These are phyloP conservation scores for Vigna trinervia DNA, from an alignment of 306 rosid genomes.

Conservation along the genomic window DNA sequence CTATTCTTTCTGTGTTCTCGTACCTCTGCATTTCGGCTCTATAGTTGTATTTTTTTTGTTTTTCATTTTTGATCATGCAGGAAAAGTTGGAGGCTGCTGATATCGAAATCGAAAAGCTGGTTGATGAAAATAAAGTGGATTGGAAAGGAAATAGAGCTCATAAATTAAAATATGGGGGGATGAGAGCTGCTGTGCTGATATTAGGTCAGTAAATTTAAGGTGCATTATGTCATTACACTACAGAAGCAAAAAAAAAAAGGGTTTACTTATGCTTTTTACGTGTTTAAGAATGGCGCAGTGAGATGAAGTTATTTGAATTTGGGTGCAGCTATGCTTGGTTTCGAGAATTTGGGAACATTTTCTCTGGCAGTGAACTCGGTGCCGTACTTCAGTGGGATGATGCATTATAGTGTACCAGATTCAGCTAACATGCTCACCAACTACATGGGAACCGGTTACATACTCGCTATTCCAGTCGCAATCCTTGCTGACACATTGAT, in stretches of 20 bases:
- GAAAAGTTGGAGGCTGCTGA: constrained; percentile 51
- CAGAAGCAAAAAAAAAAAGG: background rate
- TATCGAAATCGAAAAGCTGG: constrained; percentile 6
- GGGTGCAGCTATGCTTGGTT: constrained; percentile 61
- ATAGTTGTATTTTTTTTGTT: background rate
- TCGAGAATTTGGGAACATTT: constrained; percentile 78
- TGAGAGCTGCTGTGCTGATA: constrained; percentile 56
- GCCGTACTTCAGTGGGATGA: constrained; percentile 66
- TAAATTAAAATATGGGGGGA: constrained; percentile 78
- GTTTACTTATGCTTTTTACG: background rate
- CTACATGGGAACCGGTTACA: constrained; percentile 73
- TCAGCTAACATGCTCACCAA: constrained; percentile 89
- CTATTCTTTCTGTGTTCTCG: background rate
- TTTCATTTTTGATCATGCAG: constrained; percentile 45
- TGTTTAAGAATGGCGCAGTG: constrained; percentile 13
- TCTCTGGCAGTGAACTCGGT: constrained; percentile 83
- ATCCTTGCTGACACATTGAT: constrained; percentile 73
- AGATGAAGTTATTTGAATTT: constrained; percentile 7
- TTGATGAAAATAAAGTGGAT: constrained; percentile 79
- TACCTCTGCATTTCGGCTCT: constrained; percentile 1
- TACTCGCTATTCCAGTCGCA: constrained; percentile 73
- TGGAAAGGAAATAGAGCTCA: constrained; percentile 91
- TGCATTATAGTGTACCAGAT: constrained; percentile 78
- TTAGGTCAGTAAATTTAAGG: constrained; percentile 46
- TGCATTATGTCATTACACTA: background rate